Base-by-base conservation (phyloP, 345 rosid genomes). In the Litchi chinensis region DNA sequence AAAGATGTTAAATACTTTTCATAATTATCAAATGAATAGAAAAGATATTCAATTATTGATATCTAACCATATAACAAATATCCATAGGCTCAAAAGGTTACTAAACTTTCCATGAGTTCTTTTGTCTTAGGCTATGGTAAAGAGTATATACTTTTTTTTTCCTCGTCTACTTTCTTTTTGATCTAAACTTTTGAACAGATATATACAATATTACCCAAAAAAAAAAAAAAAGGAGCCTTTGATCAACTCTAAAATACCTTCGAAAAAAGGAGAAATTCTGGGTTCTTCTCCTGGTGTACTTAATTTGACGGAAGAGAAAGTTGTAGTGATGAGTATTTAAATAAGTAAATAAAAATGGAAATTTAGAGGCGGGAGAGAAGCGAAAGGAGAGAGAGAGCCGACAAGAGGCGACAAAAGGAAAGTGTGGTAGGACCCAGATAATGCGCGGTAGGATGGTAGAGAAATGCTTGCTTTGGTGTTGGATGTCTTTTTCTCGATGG, bases 391-490 rank as follows among this genome's bases (percentile, higher is more conserved):
- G 37, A 43, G 71, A 74, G 40, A 67, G 81, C 71, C 79, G 86
- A 84, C 86, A 84, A 41, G 79, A 83, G 78, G 44, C 87, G 87
- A 87, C 90, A 85, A 82, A 81, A 77, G 84, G 44, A 57, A 69
- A 65, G 18, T 15, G 79, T 71, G 62, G 79, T 62, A 79, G 87
- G 84, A 2, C 75, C 85, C 85, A 78, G n/a, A 68, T 85, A 83
- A 82, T 87, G 88, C 85, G 88, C 78, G 79, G 76, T 81, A 68
- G 83, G 80, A 77, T 87, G 64, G 77, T 60, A 66, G 72, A 73
- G 48, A 71, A 81, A 79, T 76, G 46, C 9, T 43, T 52, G 56
- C n/a, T 43, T 64, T 28, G 15, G 65, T 39, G 22, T 71, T 65
- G 41, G 64, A 41, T 71, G 11, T 73, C 44, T 68, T 48, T 41